Conservation (phyloP, 495 filamentous ascomycete species). For the Hyaloscypha variabilis region DNA sequence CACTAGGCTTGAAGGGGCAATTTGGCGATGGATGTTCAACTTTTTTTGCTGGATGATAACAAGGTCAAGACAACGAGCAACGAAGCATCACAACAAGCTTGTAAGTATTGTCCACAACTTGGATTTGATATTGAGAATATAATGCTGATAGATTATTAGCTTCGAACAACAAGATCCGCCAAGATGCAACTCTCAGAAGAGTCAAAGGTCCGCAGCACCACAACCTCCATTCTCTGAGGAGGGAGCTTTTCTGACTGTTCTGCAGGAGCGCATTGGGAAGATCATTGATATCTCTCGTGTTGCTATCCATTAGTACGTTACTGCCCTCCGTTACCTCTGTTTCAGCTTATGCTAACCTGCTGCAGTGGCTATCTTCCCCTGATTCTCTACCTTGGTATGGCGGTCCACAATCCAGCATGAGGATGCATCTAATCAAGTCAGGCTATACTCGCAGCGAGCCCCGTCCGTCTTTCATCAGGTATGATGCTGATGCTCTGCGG, state of each 20-base stretch:
- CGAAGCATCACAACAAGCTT: conserved; percentile 5
- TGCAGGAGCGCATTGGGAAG: conserved; percentile 92
- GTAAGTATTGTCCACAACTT: conserved; percentile 4
- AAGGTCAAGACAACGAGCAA: not conserved
- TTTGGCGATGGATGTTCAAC: conserved; percentile 14
- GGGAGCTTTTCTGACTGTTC: conserved; percentile 13
- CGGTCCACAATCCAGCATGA: conserved; percentile 6
- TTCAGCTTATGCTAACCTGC: conserved; percentile 70
- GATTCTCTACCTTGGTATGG: conserved; percentile 93
- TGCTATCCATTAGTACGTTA: conserved; percentile 91
- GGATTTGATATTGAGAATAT: not conserved
- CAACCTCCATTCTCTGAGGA: not conserved
- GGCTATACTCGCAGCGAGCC: conserved; percentile 94
- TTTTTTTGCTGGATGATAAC: not conserved
- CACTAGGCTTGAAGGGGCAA: conserved; percentile 11
- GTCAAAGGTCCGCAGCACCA: conserved; percentile 72
- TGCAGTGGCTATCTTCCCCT: conserved; percentile 91
- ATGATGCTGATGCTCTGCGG: conserved; percentile 28
- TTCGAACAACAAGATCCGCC: conserved; percentile 10
- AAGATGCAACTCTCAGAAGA: conserved; percentile 96
- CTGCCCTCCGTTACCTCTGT: conserved; percentile 77
- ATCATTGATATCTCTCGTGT: conserved; percentile 92
- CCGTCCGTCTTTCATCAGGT: conserved; percentile 92
- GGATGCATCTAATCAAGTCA: conserved; percentile 42
- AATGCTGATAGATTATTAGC: conserved; percentile 4